Base-by-base conservation (phyloP, 2,329 filamentous ascomycete genomes). In the Botrytis pseudocinerea region DNA sequence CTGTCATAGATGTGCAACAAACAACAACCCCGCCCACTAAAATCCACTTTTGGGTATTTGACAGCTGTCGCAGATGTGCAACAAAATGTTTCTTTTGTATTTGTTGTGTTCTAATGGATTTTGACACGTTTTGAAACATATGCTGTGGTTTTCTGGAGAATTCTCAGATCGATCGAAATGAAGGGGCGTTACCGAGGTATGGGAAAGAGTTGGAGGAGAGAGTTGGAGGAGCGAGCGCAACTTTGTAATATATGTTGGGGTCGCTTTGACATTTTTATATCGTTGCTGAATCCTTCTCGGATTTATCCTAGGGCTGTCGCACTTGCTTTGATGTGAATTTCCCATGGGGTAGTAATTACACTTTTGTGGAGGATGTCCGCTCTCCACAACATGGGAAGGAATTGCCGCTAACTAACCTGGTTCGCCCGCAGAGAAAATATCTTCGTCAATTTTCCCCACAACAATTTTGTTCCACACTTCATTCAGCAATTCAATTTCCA, bases 61-160 rank as follows among this genome's bases (percentile, higher is more conserved):
- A 68, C 64, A 68, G 64, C 64, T 68, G 64, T 68, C 64, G 4
- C 64, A 68, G 64, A 68, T 2, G 35, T 57, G 64, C 64, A 68
- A 68, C 64, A 68, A 68, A 57, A 66, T 10, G 25, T 40, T 9
- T 38, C 20, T 65, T 18, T 38, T 35, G 32, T 46, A n/a, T 2
- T 51, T 38, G 14, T 6, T 38, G 20, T 38, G 28, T 48, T 51
- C 3, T 51, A 35, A 35, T 65, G 44, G 10, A 9, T 46, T 12
- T 64, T 32, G 20, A 25, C 42, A 65, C 18, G 20, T 65, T 51
- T 32, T 38, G 44, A 25, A 51, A 51, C 22, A 48, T 4, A 28
- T 25, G n/a, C 35, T 16, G 28, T 65, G 20, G 10, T 48, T 35
- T 35, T 65, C 28, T 65, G 10, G 10, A 35, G 14, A 16, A 32